These are phyloP conservation scores for Cnidoscolus chayamansa DNA, from an alignment of 441 rosid species.

Conservation along the genomic window DNA sequence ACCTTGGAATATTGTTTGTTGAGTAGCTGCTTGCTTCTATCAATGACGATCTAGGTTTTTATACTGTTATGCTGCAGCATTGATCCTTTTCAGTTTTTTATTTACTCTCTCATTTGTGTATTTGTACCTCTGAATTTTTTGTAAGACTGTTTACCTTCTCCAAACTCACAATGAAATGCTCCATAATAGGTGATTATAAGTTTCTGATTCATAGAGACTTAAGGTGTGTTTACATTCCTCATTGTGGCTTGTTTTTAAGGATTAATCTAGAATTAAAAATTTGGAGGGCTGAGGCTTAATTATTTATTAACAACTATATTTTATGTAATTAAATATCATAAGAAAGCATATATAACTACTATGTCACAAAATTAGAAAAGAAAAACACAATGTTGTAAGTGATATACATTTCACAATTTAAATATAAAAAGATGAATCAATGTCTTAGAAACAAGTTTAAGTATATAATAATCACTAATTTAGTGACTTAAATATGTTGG, in stretches of 20 bases:
- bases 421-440: no score
- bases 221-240: conserved; percentile 24
- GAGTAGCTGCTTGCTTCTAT: conserved; percentile 21
- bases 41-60: conserved; percentile 8
- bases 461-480: no score
- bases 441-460: no score
- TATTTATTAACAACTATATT: no score
- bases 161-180: conserved; percentile 15
- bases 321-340: no score
- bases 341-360: no score
- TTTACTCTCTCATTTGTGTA: not conserved
- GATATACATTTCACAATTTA: no score
- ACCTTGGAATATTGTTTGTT: conserved; percentile 16
- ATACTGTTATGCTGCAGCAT: not conserved
- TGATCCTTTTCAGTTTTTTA: not conserved
- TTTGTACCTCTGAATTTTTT: conserved; percentile 9
- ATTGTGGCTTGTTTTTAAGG: conserved; percentile 3
- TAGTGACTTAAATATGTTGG: no score
- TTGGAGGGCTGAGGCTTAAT: no score
- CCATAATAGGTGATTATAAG: conserved; percentile 9
- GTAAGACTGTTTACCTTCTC: not conserved
- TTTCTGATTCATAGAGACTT: conserved; percentile 16
- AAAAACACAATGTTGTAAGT: no score
- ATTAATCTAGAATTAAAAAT: no score
- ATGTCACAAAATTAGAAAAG: no score